phyloP scores from a whole-genome alignment of 2,329 filamentous ascomycete species.

The Sporothrix globosa region DNA sequence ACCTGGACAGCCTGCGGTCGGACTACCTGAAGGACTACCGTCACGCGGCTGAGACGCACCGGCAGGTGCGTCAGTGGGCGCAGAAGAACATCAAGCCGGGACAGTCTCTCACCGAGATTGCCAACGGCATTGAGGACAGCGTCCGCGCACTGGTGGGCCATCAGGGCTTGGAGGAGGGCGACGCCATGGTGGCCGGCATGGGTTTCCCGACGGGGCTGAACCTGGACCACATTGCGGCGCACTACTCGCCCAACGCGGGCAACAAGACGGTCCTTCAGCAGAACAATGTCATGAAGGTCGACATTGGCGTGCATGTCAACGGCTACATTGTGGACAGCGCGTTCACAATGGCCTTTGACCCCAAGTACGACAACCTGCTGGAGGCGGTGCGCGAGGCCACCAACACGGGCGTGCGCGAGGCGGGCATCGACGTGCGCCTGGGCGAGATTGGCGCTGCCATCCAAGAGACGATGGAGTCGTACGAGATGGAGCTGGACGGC shows the following conservation, averaged over 20 bases:
- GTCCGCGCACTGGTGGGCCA: conserved; percentile 76
- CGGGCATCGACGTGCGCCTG: conserved; percentile 88
- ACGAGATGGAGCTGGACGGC: conserved; percentile 82
- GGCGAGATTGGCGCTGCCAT: conserved; percentile 82
- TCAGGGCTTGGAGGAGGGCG: conserved; percentile 73
- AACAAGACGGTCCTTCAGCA: conserved; percentile 75
- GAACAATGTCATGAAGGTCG: conserved; percentile 79
- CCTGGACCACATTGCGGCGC: conserved; percentile 80
- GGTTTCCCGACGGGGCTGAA: conserved; percentile 82
- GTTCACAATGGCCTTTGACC: conserved; percentile 77
- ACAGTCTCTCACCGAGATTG: conserved; percentile 75
- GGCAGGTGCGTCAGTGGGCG: conserved; percentile 80
- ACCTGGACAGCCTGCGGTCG: conserved; percentile 77
- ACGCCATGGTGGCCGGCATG: conserved; percentile 75
- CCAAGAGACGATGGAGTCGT: conserved; percentile 92
- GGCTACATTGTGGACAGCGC: conserved; percentile 80
- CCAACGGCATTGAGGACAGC: conserved; percentile 78
- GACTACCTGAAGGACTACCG: conserved; percentile 79
- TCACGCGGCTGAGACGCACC: conserved; percentile 76
- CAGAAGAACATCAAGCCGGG: conserved; percentile 79
- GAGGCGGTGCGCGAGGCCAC: conserved; percentile 74
- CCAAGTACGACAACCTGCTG: conserved; percentile 73
- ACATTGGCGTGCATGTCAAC: conserved; percentile 80
- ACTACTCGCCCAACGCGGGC: conserved; percentile 81
- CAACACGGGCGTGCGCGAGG: conserved; percentile 85